These are phyloP conservation scores for Malassezia caprae DNA, from an alignment of 1,284 basidiomycete species.

Conservation along the genomic window DNA sequence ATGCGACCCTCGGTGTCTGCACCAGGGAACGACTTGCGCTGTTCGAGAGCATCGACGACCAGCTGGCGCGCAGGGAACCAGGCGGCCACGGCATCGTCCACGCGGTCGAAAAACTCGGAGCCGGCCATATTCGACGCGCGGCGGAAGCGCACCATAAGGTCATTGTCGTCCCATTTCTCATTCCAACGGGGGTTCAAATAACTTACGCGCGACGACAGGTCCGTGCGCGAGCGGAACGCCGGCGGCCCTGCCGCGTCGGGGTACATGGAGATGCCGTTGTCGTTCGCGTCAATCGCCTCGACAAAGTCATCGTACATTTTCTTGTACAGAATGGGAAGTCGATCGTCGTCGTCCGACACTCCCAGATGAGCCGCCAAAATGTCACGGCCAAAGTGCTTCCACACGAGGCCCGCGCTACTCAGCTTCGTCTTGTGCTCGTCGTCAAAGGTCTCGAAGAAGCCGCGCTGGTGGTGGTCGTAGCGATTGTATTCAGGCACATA, in stretches of 20 bases:
- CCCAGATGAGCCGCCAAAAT: conserved; percentile 64
- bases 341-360: conserved; percentile 54
- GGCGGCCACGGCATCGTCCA: conserved; percentile 73
- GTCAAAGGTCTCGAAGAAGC: conserved; percentile 81
- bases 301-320: conserved; percentile 87
- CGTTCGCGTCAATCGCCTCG: conserved; percentile 87
- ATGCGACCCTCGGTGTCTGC: conserved; percentile 60
- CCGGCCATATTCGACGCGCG: conserved; percentile 75
- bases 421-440: conserved; percentile 70
- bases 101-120: conserved; percentile 68
- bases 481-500: conserved; percentile 69
- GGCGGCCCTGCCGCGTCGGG: conserved; percentile 25
- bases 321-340: conserved; percentile 67
- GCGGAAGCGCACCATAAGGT: conserved; percentile 54
- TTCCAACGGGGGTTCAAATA: conserved; percentile 46
- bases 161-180: conserved; percentile 24
- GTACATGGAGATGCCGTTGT: conserved; percentile 51
- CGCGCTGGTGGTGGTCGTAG: conserved; percentile 95
- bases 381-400: conserved; percentile 73
- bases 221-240: conserved; percentile 40
- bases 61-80: conserved; percentile 88
- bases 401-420: conserved; percentile 77
- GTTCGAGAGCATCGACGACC: conserved; percentile 60
- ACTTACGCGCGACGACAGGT: conserved; percentile 39
- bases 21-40: conserved; percentile 56